phyloP scores from a whole-genome alignment of 345 rosid genomes.

The Arabidopsis suecica region DNA sequence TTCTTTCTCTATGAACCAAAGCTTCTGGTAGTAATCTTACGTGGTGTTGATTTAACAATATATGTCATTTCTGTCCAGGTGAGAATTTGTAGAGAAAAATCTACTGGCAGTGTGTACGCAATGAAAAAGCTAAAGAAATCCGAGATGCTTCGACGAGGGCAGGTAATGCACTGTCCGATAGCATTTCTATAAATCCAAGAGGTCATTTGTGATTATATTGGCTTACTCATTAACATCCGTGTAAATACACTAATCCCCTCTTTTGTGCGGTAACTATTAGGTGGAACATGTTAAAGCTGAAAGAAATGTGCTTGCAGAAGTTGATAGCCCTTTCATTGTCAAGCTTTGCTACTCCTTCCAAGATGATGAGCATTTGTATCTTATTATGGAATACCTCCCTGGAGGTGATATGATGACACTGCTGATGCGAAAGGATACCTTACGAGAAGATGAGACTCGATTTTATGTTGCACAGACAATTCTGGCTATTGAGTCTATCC shows the following conservation, averaged over 20 bases:
- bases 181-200: background rate
- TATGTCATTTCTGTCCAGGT: conserved; percentile 47
- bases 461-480: conserved; percentile 74
- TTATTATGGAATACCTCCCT: conserved; percentile 76
- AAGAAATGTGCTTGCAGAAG: conserved; percentile 77
- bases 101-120: conserved; percentile 51
- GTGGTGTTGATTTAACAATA: conserved; percentile 2
- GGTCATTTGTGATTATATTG: background rate
- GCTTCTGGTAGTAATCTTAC: conserved; percentile 17
- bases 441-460: conserved; percentile 67
- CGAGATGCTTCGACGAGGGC: conserved; percentile 55
- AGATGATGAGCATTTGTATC: conserved; percentile 70
- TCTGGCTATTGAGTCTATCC: conserved; percentile 75
- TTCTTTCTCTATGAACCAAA: background rate
- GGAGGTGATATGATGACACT: conserved; percentile 85
- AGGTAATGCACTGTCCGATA: conserved; percentile 37
- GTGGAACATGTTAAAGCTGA: conserved; percentile 79
- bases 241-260: background rate
- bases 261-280: conserved; percentile 39
- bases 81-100: conserved; percentile 57
- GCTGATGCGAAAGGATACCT: conserved; percentile 71
- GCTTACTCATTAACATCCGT: background rate
- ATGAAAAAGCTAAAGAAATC: conserved; percentile 52
- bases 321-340: conserved; percentile 73
- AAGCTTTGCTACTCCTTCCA: conserved; percentile 74